A percentile compares a stretch with the other conserved stretches of the same genome.
These are phyloP conservation scores for Xanthoconium purpureum DNA, from an alignment of 768 basidiomycete genomes.

Conservation along the genomic window DNA sequence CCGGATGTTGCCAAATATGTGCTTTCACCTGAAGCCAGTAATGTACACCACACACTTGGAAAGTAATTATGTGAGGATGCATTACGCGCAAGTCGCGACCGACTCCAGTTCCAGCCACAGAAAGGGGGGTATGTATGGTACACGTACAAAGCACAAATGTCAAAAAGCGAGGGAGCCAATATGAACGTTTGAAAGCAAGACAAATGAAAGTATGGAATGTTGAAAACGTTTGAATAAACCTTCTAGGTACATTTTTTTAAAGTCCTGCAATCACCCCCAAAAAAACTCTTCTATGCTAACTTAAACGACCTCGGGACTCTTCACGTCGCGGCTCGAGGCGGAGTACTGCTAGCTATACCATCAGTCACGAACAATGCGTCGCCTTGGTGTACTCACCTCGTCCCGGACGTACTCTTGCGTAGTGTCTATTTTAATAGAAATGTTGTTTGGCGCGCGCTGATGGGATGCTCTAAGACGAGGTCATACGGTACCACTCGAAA, in stretches of 20 bases:
- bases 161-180: not conserved
- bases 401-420: conserved; percentile 54
- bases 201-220: conserved; percentile 1
- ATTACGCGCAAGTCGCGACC: conserved; percentile 9
- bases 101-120: conserved; percentile 18
- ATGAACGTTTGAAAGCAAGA: not conserved
- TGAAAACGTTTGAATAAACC: not conserved
- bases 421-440: conserved; percentile 68
- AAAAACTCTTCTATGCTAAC: not conserved
- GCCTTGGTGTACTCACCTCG: conserved; percentile 20
- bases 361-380: not conserved
- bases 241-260: conserved; percentile 4
- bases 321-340: conserved; percentile 14
- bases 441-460: conserved; percentile 41
- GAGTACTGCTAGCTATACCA: conserved; percentile 18
- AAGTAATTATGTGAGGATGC: not conserved
- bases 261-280: not conserved
- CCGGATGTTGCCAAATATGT: too few relatives aligned
- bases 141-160: conserved; percentile 2
- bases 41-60: not conserved
- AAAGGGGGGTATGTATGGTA: conserved; percentile 7
- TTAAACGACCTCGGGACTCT: conserved; percentile 23
- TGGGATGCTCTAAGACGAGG: not conserved
- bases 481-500: too few relatives aligned
- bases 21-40: too few relatives aligned